These are phyloP conservation scores for Geosmithia putterillii DNA, from an alignment of 2,329 filamentous ascomycete species.

Conservation along the genomic window DNA sequence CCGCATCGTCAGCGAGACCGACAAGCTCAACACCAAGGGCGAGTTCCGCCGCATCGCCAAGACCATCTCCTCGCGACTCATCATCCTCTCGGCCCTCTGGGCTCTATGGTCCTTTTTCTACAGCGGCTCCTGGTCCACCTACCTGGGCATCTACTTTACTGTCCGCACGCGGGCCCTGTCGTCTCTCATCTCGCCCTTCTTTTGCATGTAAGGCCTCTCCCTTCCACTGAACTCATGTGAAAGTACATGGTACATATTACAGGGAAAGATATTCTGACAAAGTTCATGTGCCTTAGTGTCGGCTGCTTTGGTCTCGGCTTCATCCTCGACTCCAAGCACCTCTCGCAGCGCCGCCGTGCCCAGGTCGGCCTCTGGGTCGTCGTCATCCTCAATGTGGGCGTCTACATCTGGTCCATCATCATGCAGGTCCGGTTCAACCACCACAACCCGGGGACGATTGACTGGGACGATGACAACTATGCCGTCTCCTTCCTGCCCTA, in stretches of 20 bases:
- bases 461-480: conserved; percentile 30
- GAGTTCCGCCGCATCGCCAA: conserved; percentile 25
- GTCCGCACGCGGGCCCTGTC: conserved; percentile 9
- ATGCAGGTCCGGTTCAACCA: conserved; percentile 28
- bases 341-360: conserved; percentile 29
- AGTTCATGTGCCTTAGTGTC: conserved; percentile 11
- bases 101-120: conserved; percentile 34
- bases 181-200: conserved; percentile 22
- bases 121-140: conserved; percentile 28
- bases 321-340: conserved; percentile 24
- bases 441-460: conserved; percentile 26
- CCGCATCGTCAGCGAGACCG: conserved; percentile 22
- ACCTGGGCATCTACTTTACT: conserved; percentile 7
- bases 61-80: conserved; percentile 24
- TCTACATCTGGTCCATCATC: conserved; percentile 35
- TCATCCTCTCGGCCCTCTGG: conserved; percentile 24
- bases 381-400: conserved; percentile 30
- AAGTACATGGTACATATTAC: no score
- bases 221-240: no score
- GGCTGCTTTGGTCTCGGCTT: conserved; percentile 36
- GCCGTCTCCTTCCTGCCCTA: conserved; percentile 30
- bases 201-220: conserved; percentile 26
- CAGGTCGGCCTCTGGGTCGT: conserved; percentile 31
- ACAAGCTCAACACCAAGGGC: conserved; percentile 23
- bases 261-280: no score